Base-by-base conservation (phyloP, 2,329 filamentous ascomycete genomes). In the Calonectria pauciramosa region DNA sequence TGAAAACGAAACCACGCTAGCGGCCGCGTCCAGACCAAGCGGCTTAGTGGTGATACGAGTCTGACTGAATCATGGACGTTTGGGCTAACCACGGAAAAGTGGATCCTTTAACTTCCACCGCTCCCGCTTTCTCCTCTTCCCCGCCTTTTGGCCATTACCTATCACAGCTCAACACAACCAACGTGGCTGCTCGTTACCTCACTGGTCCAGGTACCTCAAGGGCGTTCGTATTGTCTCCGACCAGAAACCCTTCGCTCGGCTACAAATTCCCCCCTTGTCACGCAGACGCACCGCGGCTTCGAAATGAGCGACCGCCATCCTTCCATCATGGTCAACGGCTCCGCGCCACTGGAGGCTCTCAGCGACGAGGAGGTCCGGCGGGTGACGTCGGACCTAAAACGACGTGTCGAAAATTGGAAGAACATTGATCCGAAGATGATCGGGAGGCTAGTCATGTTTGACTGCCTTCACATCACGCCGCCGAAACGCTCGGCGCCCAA, bases 351-450 rank as follows among this genome's bases (percentile, higher is more conserved):
- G 20, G 44, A 28, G 32, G 14, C 56, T 38, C 14, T 63, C 56
- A 11, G 23, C 18, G 34, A 63, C 14, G 56, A 63, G 14, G 56
- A 63, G 56, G 56, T 16, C 56, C 56, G 36, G 8, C 56, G 56
- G 1, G 23, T 63, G 13, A 63, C 56, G n/a, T 41, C 56, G 10
- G 56, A 63, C 23, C 56, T 63, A 26, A 63, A 41, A 63, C 56
- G 56, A 63, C 56, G 56, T 38, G 56, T 63, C 56, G 56, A 63
- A 63, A 63, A 63, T 26, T 63, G 56, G 56, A 63, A 63, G 36
- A 63, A 63, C 36, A 63, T 63, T 63, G 32, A 63, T 63, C 56
- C 56, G 56, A 63, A 63, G 56, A 28, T 41, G 3, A 63, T 63
- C 32, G 56, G 56, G 6, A 63, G 26, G 26, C 36, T 63, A 28